Evolutionary conservation across 495 filamentous ascomycete species (phyloP).

Genomic region (Penicillium roqueforti): DNA sequence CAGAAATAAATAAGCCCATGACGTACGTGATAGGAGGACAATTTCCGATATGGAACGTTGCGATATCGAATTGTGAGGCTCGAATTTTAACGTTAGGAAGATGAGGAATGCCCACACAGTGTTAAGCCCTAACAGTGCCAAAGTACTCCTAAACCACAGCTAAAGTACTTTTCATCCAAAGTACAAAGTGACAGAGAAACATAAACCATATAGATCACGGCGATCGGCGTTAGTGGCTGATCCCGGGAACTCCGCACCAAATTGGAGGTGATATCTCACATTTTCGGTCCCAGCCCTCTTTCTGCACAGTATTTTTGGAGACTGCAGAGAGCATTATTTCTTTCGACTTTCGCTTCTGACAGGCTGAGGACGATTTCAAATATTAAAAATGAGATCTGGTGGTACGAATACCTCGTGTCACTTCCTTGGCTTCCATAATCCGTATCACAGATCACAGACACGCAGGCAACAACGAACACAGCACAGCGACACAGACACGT

Average conservation of each 20-base stretch:
- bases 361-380: background rate
- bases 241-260: slow-evolving; percentile 11
- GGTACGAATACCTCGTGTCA: background rate
- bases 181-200: slow-evolving; percentile 3
- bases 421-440: background rate
- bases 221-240: slow-evolving; percentile 19
- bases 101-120: slow-evolving; percentile 15
- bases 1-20: background rate
- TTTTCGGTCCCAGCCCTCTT: slow-evolving; percentile 22
- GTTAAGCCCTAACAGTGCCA: too few relatives aligned
- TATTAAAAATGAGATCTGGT: background rate
- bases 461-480: background rate
- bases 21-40: slow-evolving; percentile 2
- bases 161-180: background rate
- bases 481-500: background rate
- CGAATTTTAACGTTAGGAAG: slow-evolving; percentile 17
- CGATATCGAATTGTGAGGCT: slow-evolving; percentile 10
- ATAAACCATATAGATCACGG: background rate
- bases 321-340: background rate
- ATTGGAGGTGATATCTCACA: slow-evolving; percentile 29
- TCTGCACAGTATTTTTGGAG: slow-evolving; percentile 15
- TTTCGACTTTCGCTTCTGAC: background rate
- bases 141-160: slow-evolving; percentile 3
- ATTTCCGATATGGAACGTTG: slow-evolving; percentile 20
- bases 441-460: background rate